Evolutionary conservation across 2,329 filamentous ascomycete species (phyloP).

Genomic region (Chrysosporium keratinophilum): DNA sequence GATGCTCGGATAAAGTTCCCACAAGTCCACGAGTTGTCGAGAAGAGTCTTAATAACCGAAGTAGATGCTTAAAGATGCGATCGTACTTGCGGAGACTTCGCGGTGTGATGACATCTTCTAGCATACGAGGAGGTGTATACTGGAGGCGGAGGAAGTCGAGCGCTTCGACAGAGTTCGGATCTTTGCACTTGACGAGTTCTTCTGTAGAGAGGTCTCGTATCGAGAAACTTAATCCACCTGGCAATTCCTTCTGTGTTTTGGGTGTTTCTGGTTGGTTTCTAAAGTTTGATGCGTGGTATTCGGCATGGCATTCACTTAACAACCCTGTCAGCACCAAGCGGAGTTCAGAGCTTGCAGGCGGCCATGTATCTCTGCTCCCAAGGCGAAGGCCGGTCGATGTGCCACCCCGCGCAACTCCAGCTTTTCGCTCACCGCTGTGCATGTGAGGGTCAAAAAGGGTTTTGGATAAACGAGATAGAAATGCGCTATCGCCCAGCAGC

Average conservation of each 20-base stretch:
- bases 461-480: slow-evolving; percentile 66
- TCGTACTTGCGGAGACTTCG: slow-evolving; percentile 70
- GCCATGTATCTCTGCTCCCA: slow-evolving; percentile 74
- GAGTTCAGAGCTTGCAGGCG: slow-evolving; percentile 88
- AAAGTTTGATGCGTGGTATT: slow-evolving; percentile 13
- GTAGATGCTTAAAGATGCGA: slow-evolving; percentile 65
- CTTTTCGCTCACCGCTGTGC: slow-evolving; percentile 62
- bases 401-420: slow-evolving; percentile 58
- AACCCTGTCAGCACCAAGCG: slow-evolving; percentile 79
- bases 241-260: slow-evolving; percentile 37
- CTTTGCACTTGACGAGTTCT: slow-evolving; percentile 73
- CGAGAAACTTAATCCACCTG: slow-evolving; percentile 67
- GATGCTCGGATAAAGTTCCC: slow-evolving; percentile 42
- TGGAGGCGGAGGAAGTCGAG: slow-evolving; percentile 86
- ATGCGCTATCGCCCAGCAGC: slow-evolving; percentile 73
- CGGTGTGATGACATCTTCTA: slow-evolving; percentile 64
- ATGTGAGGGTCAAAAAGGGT: slow-evolving; percentile 78
- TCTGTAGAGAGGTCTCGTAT: slow-evolving; percentile 68
- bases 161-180: slow-evolving; percentile 72
- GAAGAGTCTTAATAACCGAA: slow-evolving; percentile 68
- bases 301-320: slow-evolving; percentile 60
- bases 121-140: slow-evolving; percentile 63
- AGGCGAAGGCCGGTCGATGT: slow-evolving; percentile 72
- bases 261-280: slow-evolving; percentile 16
- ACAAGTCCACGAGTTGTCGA: slow-evolving; percentile 61